A percentile compares a stretch with the other conserved stretches of the same genome.
phyloP scores from a whole-genome alignment of 2,329 filamentous ascomycete species.

The Aspergillus neoniger region DNA sequence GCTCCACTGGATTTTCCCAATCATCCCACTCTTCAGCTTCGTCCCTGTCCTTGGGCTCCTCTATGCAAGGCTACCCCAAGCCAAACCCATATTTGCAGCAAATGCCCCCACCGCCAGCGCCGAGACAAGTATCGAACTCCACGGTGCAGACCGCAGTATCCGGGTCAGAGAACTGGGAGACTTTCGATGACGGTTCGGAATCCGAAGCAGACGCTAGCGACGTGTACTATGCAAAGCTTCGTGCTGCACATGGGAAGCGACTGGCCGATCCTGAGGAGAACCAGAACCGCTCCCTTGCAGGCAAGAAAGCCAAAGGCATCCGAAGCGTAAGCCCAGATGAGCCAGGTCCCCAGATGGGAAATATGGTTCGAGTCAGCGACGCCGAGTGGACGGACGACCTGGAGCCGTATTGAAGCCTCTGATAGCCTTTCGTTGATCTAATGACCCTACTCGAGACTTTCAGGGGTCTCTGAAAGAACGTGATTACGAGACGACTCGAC shows the following conservation, averaged over 20 bases:
- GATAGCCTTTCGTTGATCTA: neutral
- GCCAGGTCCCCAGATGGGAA: conserved; percentile 43
- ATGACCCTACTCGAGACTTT: conserved; percentile 11
- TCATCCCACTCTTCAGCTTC: conserved; percentile 46
- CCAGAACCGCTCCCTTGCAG: conserved; percentile 32
- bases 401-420: conserved; percentile 40
- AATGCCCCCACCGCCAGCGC: conserved; percentile 43
- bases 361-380: conserved; percentile 52
- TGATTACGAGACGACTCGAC: conserved; percentile 23
- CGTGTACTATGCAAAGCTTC: conserved; percentile 76
- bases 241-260: conserved; percentile 68
- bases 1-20: conserved; percentile 41
- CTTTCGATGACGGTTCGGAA: conserved; percentile 82
- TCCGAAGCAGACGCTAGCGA: conserved; percentile 73
- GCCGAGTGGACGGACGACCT: conserved; percentile 57
- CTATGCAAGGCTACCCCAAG: conserved; percentile 34
- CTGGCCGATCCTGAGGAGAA: conserved; percentile 46
- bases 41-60: conserved; percentile 38
- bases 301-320: conserved; percentile 50
- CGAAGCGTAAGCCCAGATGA: conserved; percentile 49
- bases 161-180: conserved; percentile 97
- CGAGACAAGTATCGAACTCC: conserved; percentile 71
- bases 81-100: conserved; percentile 40
- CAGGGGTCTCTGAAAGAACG: conserved; percentile 22
- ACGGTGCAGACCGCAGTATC: conserved; percentile 66